Evolutionary conservation across 1,284 basidiomycete genomes (phyloP), one percentile per base, ranked within the genome.

Genomic region (Mycosarcoma mackinlayi): DNA sequence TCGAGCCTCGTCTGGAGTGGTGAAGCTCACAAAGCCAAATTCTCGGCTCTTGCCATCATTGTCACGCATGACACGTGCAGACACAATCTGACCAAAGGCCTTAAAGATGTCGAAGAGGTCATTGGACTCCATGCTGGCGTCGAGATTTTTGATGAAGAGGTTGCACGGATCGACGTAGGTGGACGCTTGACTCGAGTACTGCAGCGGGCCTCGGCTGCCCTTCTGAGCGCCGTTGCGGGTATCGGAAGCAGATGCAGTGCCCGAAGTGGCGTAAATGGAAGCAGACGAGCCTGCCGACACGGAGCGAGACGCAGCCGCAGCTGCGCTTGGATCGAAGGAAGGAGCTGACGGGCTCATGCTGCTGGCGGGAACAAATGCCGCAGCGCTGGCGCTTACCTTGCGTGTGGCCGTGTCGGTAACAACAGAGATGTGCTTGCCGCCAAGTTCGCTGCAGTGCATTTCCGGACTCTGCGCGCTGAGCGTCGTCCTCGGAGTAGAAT

Each of bases 31-130:
- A 79, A 97, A 98, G n/a, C 94, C 94, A 79, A 95, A 97, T 6
- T 93, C 93, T 57, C 92, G 89, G 82, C 91, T 92, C 52, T 91
- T 88, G 21, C 91, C 91, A 47, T 79, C 85, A 73, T 93, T 90
- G 77, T 93, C 93, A 23, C 92, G 88, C 94, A 96, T 96, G 46
- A 97, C 92, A 58, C 93, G 89, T 24, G 93, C 93, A 81, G 93
- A 93, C 28, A 81, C 72, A 47, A 83, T 82, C 18, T 58, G 46
- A 10, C 82, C 81, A 60, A 55, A 80, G 3, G 44, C 44, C 34
- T 77, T 66, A 71, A 80, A 77, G 52, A 52, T 49, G 42, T 60
- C 40, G 39, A 73, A 73, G 23, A 80, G 71, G 23, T 69, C 57
- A 28, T 73, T 73, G 34, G 69, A 72, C 37, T 61, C 62, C 35